phyloP scores from a whole-genome alignment of 2,329 filamentous ascomycete genomes.

The Aspergillus alliaceus region DNA sequence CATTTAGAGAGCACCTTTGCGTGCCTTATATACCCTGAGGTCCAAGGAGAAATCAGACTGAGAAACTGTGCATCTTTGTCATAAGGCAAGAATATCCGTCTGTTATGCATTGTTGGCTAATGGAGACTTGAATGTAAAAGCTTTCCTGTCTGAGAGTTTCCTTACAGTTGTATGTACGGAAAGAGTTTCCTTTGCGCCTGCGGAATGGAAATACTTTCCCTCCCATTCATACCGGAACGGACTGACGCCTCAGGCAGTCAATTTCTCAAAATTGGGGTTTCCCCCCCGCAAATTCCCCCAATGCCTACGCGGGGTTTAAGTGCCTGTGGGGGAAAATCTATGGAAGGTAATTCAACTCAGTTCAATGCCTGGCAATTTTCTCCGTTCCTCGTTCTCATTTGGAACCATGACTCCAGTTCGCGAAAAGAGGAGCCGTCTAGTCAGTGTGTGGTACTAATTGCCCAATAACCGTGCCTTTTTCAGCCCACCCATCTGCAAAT shows the following conservation, averaged over 20 bases:
- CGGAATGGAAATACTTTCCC: constrained; percentile 5
- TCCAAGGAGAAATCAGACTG: neutral
- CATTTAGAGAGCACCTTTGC: neutral
- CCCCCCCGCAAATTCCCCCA: neutral
- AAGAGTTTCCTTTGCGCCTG: neutral
- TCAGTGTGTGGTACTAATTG: constrained; percentile 22
- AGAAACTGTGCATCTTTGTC: neutral
- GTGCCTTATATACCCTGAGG: neutral
- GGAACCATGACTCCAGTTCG: constrained; percentile 11
- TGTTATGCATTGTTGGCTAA: neutral
- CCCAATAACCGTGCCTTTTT: constrained; percentile 2
- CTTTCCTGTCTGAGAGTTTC: too few relatives aligned
- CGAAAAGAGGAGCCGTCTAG: constrained; percentile 19
- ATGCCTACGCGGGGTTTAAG: neutral
- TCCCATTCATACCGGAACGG: neutral
- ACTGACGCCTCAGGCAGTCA: neutral
- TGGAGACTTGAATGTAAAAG: too few relatives aligned
- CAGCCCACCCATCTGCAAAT: neutral
- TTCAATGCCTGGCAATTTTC: constrained; percentile 16
- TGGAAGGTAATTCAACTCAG: too few relatives aligned
- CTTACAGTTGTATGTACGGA: neutral
- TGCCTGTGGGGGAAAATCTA: neutral
- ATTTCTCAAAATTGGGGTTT: too few relatives aligned
- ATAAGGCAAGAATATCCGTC: neutral
- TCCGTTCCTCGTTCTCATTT: constrained; percentile 10